Base-by-base conservation (phyloP, 495 filamentous ascomycete species). In the Haplographium delicatum region DNA sequence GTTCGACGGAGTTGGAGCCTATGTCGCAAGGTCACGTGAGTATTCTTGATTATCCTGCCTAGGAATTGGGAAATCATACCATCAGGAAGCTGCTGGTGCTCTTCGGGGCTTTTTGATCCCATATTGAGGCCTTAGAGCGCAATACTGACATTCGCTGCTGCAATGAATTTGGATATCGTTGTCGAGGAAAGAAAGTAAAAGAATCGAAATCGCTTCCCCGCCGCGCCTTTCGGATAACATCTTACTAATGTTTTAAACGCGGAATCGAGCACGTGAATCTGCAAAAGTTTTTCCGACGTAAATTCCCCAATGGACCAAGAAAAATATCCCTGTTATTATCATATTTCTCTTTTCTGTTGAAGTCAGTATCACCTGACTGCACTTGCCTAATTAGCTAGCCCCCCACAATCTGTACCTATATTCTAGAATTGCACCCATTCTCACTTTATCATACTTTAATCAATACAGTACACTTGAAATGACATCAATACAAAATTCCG, bases 61-160 rank as follows among this genome's bases (percentile, higher is more conserved):
- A 26, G 19, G 44, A 20, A 26, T 15, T 37, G 0, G 20, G 16
- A 8, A 19, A 25, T 20, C 15, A 10, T 48, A 56, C 57, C 53
- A 53, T 60, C 41, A 34, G 57, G 53, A 35, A 20, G 50, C 25
- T 60, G 53, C 34, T 56, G 57, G 30, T 60, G 45, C 13, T 41
- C 48, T 34, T 56, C 52, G 11, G 53, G 53, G 19, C 15, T 56
- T 53, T 60, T 60, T 11, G 57, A 60, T 50, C 53, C 57, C 57
- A 60, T 60, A 13, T 46, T 47, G 37, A 41, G 11, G 30, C 9
- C 16, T 39, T 35, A 19, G 1, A 22, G 19, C 20, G 28, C 27
- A 8, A 26, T 33, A 15, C 34, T 3, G 20, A 19, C 20, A 48
- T 48, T 4, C 13, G 39, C 23, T 38, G 45, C 9, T 37, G n/a